These are phyloP conservation scores for Coemansia guatemalensis DNA, from an alignment of 192 early-diverging fungal species.

Conservation along the genomic window DNA sequence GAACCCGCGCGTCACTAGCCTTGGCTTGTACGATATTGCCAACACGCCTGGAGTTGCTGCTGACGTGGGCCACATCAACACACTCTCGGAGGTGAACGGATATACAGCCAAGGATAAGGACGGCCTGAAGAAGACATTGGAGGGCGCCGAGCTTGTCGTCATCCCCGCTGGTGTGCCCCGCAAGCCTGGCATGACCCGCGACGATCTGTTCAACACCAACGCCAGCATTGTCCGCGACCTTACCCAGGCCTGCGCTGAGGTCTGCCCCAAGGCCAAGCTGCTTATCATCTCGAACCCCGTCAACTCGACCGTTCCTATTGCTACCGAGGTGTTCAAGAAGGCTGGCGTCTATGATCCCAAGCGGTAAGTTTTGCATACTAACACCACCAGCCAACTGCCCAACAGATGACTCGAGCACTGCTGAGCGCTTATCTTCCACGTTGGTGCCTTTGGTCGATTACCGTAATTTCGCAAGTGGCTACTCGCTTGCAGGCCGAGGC, in stretches of 20 bases:
- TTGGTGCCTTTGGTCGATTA: neutral
- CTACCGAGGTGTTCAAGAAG: constrained; percentile 89
- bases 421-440: neutral
- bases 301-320: constrained; percentile 95
- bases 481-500: neutral
- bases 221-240: constrained; percentile 84
- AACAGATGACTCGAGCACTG: neutral
- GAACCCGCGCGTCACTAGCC: constrained; percentile 78
- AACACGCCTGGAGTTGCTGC: constrained; percentile 97
- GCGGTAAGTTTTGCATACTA: constrained; percentile 33
- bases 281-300: constrained; percentile 94
- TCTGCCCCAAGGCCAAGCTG: constrained; percentile 83
- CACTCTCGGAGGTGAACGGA: constrained; percentile 75
- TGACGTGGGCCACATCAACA: constrained; percentile 93
- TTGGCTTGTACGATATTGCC: constrained; percentile 92
- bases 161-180: constrained; percentile 98
- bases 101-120: constrained; percentile 68
- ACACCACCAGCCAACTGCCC: neutral
- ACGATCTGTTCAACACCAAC: constrained; percentile 98
- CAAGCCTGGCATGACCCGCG: constrained; percentile 99
- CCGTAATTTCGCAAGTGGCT: neutral
- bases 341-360: constrained; percentile 81
- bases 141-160: constrained; percentile 79
- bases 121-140: constrained; percentile 72
- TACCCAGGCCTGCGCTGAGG: constrained; percentile 74